phyloP scores from a whole-genome alignment of 169 alveolate species.

The Plasmodium yoelii region DNA sequence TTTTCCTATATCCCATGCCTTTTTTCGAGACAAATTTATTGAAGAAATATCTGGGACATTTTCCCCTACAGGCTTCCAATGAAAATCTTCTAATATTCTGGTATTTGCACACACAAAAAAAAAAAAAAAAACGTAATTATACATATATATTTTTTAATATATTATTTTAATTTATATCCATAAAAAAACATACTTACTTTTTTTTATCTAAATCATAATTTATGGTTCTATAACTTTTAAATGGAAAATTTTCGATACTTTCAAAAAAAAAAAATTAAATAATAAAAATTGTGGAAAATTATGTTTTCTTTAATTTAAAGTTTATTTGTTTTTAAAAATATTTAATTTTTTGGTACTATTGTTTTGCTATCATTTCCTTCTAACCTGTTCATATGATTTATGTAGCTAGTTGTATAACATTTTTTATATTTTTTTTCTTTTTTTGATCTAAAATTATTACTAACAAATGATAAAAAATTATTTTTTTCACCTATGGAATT shows the following conservation, averaged over 20 bases:
- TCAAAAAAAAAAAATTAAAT: conserved; percentile 4
- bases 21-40: conserved; percentile 57
- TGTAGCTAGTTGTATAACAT: conserved; percentile 50
- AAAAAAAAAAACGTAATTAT: neutral
- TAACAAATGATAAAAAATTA: conserved; percentile 24
- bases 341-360: neutral
- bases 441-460: conserved; percentile 24
- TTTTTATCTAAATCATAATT: conserved; percentile 13
- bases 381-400: conserved; percentile 71
- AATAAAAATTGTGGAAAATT: neutral
- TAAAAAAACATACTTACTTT: conserved; percentile 24
- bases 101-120: neutral
- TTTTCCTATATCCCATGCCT: conserved; percentile 76
- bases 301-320: neutral
- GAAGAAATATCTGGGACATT: conserved; percentile 51
- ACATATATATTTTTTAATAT: neutral
- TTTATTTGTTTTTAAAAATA: neutral
- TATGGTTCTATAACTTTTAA: conserved; percentile 37
- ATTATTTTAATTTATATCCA: neutral
- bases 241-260: conserved; percentile 43
- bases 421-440: conserved; percentile 47
- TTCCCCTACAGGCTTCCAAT: conserved; percentile 64
- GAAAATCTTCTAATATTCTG: conserved; percentile 20
- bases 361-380: conserved; percentile 18
- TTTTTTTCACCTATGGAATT: conserved; percentile 34